Base-by-base conservation (phyloP, 768 basidiomycete species). In the Suillus hirtellus region DNA sequence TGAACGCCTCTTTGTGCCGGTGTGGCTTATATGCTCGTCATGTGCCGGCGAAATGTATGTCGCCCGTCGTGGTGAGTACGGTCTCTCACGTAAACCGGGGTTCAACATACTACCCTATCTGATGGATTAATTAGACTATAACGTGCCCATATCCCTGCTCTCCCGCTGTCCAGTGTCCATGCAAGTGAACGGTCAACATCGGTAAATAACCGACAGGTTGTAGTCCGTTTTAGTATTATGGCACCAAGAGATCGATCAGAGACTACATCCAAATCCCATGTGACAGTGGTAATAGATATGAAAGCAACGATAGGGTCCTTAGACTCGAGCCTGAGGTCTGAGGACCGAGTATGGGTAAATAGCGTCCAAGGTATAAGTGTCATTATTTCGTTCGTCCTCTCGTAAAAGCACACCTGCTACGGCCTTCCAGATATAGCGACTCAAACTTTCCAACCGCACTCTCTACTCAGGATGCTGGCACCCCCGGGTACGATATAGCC, bases 391-490 rank as follows among this genome's bases (percentile, higher is more conserved):
- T 53, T 53, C 52, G 10, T 24, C 37, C 4, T 38, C 54, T 9
- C 24, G 24, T 21, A 56, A 35, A 56, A 34, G 21, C 21, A 40
- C 14, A 52, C 50, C 8, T 58, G 27, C 27, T 27, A 27, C 27
- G 27, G 27, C 27, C 27, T 3, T 65, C 63, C 38, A 72, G 47
- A 27, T 66, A 31, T 19, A 63, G 19, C 8, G 63, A 63, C 24
- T 64, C 37, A 54, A 46, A 54, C 27, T n/a, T 21, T 1, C 46
- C 40, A 6, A 1, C 17, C 10, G 43, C 38, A 0, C 21, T 38
- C 40, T 43, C 24, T 42, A 37, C 34, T 43, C 11, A 59, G 27
- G 17, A 31, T 24, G 34, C 63, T 60, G 9, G 40, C 3, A 17
- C 17, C 27, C 10, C 9, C 14, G 63, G 58, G 12, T 61, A 27